Evolutionary conservation across 176 grass and related monocot genomes (phyloP), one percentile per base, ranked within the genome.

Genomic region (Otatea glauca): DNA sequence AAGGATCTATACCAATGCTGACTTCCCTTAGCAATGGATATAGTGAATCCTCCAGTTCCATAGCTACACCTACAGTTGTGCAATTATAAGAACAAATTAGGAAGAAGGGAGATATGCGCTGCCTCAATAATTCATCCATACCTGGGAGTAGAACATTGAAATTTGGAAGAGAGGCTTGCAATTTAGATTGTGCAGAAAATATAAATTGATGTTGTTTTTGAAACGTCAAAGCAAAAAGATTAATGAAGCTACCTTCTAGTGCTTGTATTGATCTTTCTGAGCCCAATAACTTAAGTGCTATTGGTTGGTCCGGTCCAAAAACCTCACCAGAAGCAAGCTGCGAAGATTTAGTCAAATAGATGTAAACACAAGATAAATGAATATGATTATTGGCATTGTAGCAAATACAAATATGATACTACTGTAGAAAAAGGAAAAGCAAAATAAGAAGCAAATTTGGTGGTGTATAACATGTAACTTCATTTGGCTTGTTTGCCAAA

Each of bases 251-350:
- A 98, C 96, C 96, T 93, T 98, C 96, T 44, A 98, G 81, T 81
- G 96, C 96, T 81, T 93, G 91, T 13, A 95, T 64, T 44, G 96
- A 98, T 88, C 89, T 98, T 86, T 95, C 96, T 3, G 96, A 98
- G 29, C 96, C 96, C 60, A 98, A 76, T 62, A 98, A 74, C 76
- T 92, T 94, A 37, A 98, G 87, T 49, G 96, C 81, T 82, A 98
- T 92, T 24, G 96, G 96, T 66, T 98, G 96, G 74, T 98, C 91
- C 32, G 56, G 89, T 37, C 96, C 96, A 18, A 98, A 98, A 83
- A 95, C 96, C 76, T 95, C 96, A 83, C 96, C 96, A 71, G 96
- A 95, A 20, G 96, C 93, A 78, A 98, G 93, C 96, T 98, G 83
- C 43, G 73, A 59, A 55, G 29, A n/a, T n/a, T 58, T 23, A 54